Conservation (phyloP, 2,329 filamentous ascomycete genomes). For the Tolypocladium sp. region DNA sequence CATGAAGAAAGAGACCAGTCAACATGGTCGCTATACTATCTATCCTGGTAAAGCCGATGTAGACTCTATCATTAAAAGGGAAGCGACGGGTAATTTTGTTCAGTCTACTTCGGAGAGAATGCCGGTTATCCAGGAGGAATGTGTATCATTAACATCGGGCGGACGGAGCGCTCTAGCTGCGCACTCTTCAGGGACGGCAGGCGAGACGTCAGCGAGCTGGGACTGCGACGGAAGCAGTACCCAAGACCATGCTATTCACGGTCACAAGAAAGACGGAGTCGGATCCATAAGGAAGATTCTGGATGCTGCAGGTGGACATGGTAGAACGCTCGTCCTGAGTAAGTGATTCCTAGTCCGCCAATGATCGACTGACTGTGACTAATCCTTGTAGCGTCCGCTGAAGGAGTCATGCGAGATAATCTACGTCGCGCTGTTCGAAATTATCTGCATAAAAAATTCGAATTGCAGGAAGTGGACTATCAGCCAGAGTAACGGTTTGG, state of each 20-base stretch:
- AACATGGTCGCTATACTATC: not conserved
- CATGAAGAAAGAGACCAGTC: not conserved
- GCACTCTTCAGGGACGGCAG: not conserved
- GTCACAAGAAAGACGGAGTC: too few species aligned
- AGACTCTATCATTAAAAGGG: not conserved
- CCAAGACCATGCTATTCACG: too few species aligned
- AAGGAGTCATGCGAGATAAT: not conserved
- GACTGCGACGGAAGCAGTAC: too few species aligned
- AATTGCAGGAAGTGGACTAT: not conserved
- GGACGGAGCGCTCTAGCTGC: not conserved
- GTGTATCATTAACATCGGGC: not conserved
- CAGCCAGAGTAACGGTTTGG: not conserved
- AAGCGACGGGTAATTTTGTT: not conserved
- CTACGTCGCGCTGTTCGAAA: not conserved
- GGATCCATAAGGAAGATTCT: not conserved
- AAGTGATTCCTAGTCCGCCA: not conserved
- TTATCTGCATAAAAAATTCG: not conserved
- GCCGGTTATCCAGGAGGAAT: not conserved
- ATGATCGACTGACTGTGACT: not conserved
- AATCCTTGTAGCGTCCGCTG: not conserved
- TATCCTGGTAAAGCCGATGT: not conserved
- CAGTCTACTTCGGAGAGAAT: not conserved
- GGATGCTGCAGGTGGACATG: not conserved
- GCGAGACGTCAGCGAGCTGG: not conserved
- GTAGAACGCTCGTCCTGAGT: not conserved